Evolutionary conservation across 164 flowering plant species (phyloP).

Genomic region (Vitis riparia): DNA sequence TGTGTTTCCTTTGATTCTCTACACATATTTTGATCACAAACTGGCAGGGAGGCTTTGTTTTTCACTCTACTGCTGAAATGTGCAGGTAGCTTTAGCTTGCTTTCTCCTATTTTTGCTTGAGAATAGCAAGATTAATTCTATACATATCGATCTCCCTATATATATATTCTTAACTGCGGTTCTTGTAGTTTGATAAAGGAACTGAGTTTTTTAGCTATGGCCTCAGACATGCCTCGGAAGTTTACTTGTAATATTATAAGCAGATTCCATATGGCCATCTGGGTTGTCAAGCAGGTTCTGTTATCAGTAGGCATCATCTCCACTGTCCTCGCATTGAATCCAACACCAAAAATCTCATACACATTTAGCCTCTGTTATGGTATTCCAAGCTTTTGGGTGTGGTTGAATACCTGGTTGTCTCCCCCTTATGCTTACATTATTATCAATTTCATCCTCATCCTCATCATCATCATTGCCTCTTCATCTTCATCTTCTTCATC

Average conservation of each 20-base stretch:
- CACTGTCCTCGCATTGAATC: constrained; percentile 13
- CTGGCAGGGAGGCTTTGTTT: no score
- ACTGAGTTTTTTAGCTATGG: no score
- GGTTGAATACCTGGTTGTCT: constrained; percentile 17
- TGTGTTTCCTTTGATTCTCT: no score
- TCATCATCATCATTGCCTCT: constrained; percentile 22
- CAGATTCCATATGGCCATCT: constrained; percentile 9
- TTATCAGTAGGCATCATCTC: constrained; percentile 14
- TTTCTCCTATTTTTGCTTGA: no score
- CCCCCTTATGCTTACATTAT: constrained; percentile 28
- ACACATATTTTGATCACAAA: no score
- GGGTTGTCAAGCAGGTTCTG: constrained; percentile 16
- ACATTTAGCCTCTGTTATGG: constrained; percentile 5
- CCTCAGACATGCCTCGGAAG: background rate
- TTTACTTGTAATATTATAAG: background rate
- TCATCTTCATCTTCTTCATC: constrained; percentile 12
- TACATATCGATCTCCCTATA: background rate
- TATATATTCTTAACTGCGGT: no score
- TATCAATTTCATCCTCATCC: constrained; percentile 19
- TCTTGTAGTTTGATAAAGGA: no score
- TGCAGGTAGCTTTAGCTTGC: no score
- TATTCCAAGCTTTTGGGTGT: constrained; percentile 16
- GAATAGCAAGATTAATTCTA: no score
- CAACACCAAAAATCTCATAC: constrained; percentile 17
- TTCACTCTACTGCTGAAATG: no score